Percentiles rank a stretch among this genome's conserved stretches.
These are phyloP conservation scores for Neurospora sp. DNA, from an alignment of 2,329 filamentous ascomycete species.

Conservation along the genomic window DNA sequence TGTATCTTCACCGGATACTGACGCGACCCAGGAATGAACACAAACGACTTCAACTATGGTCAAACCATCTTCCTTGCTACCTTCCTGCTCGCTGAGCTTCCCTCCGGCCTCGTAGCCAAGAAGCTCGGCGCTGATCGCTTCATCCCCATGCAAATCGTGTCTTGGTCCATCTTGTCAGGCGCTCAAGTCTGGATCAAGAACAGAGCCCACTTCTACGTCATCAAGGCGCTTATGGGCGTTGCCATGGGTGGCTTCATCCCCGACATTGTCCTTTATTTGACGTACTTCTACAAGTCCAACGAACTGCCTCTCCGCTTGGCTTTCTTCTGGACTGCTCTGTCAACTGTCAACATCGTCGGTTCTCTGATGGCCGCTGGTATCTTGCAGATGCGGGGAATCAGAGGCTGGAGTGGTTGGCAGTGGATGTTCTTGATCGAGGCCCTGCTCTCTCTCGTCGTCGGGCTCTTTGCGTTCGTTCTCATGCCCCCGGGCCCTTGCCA, in stretches of 20 bases:
- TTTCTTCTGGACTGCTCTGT: constrained; percentile 59
- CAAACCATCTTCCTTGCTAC: constrained; percentile 36
- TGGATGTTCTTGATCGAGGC: constrained; percentile 37
- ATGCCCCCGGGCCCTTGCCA: constrained; percentile 39
- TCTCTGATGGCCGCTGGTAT: constrained; percentile 46
- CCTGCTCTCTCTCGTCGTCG: constrained; percentile 23
- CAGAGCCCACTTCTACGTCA: constrained; percentile 22
- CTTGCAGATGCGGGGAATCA: constrained; percentile 39
- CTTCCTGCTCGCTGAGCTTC: constrained; percentile 41
- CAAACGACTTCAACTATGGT: constrained; percentile 33
- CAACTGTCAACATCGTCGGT: constrained; percentile 42
- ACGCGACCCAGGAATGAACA: constrained; percentile 21
- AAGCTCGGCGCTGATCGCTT: constrained; percentile 40
- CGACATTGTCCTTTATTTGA: constrained; percentile 56
- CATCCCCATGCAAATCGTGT: constrained; percentile 32
- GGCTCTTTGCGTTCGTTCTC: constrained; percentile 39
- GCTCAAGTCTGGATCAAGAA: constrained; percentile 22
- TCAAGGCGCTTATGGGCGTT: constrained; percentile 31
- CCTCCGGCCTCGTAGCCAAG: constrained; percentile 41
- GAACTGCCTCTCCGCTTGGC: constrained; percentile 59
- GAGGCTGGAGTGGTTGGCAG: constrained; percentile 35
- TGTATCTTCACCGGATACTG: not conserved
- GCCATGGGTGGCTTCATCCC: constrained; percentile 54
- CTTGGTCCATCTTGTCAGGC: constrained; percentile 22
- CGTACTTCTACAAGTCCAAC: constrained; percentile 65